Percentiles rank a stretch among this genome's conserved stretches.
Evolutionary conservation across 1,284 basidiomycete genomes (phyloP).

Genomic region (Pterulicium gracile): DNA sequence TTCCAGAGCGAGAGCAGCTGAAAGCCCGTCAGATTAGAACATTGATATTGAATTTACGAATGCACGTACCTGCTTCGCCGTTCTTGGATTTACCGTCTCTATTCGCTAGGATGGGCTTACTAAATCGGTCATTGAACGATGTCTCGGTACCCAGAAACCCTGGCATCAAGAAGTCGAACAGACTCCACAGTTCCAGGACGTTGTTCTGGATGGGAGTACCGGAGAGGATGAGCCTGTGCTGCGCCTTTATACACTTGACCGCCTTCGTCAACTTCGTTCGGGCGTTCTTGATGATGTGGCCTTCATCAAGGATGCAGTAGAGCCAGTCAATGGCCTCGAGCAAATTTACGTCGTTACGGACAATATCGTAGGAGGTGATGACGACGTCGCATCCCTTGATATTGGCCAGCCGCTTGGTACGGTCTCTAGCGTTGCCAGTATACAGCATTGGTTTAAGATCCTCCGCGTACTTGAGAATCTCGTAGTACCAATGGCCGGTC

Average conservation of each 20-base stretch:
- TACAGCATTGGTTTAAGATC: conserved; percentile 84
- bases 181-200: conserved; percentile 94
- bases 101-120: conserved; percentile 92
- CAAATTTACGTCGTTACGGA: conserved; percentile 86
- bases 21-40: conserved; percentile 7
- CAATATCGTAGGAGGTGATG: conserved; percentile 96
- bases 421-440: conserved; percentile 82
- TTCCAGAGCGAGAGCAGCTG: conserved; percentile 88
- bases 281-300: conserved; percentile 97
- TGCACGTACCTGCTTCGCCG: conserved; percentile 75
- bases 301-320: conserved; percentile 97
- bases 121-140: conserved; percentile 94
- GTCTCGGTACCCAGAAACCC: conserved; percentile 93
- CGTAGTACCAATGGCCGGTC: conserved; percentile 98
- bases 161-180: conserved; percentile 99
- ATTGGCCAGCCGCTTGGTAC: conserved; percentile 59
- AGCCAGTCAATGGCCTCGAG: conserved; percentile 79
- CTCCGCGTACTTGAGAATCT: conserved; percentile 88
- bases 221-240: conserved; percentile 90
- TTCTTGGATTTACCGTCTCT: conserved; percentile 94
- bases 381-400: conserved; percentile 76
- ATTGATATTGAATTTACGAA: conserved; percentile 7
- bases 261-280: conserved; percentile 98
- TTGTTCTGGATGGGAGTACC: conserved; percentile 99
- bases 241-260: conserved; percentile 84